phyloP scores from a whole-genome alignment of 208 protist genomes.

The Zelonia costaricensis region DNA sequence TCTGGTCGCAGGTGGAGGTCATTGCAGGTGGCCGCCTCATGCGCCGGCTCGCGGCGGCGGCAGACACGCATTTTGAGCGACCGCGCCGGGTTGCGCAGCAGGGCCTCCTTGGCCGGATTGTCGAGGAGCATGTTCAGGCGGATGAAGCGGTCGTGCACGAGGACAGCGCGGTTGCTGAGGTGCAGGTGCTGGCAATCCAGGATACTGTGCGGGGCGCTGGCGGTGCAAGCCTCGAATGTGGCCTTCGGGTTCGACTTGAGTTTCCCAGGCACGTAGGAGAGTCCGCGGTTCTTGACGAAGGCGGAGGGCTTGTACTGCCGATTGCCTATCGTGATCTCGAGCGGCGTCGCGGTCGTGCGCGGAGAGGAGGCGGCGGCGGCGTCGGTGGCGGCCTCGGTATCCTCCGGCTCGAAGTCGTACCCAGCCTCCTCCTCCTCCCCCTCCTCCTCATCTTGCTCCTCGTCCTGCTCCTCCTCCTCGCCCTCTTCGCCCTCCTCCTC shows the following conservation, averaged over 20 bases:
- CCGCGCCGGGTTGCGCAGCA: constrained; percentile 48
- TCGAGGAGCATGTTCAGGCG: constrained; percentile 77
- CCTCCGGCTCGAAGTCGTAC: constrained; percentile 39
- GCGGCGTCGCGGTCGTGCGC: not conserved
- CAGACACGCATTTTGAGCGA: constrained; percentile 53
- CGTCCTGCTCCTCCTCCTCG: constrained; percentile 29
- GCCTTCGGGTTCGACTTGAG: constrained; percentile 57
- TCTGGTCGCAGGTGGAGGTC: constrained; percentile 64
- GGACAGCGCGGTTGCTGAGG: constrained; percentile 60
- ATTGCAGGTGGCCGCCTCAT: constrained; percentile 41
- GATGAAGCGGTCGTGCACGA: constrained; percentile 68
- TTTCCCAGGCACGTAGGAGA: constrained; percentile 36
- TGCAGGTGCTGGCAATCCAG: constrained; percentile 63
- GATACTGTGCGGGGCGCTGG: constrained; percentile 50
- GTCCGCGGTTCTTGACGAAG: constrained; percentile 66
- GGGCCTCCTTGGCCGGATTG: constrained; percentile 40
- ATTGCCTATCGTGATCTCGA: constrained; percentile 36
- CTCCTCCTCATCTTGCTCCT: constrained; percentile 22
- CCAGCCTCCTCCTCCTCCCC: constrained; percentile 14
- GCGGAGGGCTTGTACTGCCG: constrained; percentile 47
- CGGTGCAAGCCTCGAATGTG: constrained; percentile 46
- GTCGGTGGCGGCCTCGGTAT: not conserved
- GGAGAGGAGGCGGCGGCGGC: not conserved
- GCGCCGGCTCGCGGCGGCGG: constrained; percentile 15
- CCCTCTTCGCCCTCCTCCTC: constrained; percentile 24